phyloP scores from a whole-genome alignment of 495 filamentous ascomycete genomes.

The Letharia lupina region DNA sequence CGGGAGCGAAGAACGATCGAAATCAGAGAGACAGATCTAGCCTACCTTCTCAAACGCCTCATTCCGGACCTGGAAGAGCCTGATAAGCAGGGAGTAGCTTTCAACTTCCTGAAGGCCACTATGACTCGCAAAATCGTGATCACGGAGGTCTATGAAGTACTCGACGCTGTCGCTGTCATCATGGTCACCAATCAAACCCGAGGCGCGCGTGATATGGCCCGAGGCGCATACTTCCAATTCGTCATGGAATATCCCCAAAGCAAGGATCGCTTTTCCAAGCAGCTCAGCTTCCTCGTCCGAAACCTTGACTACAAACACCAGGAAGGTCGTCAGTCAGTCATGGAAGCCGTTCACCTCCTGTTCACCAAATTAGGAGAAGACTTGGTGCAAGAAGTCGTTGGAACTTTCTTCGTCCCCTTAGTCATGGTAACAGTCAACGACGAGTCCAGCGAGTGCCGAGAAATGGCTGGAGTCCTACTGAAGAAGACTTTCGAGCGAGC shows the following conservation, averaged over 20 bases:
- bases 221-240: conserved; percentile 89
- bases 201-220: conserved; percentile 73
- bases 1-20: conserved; percentile 65
- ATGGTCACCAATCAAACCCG: conserved; percentile 95
- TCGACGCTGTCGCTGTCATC: conserved; percentile 79
- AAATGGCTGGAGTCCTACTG: conserved; percentile 71
- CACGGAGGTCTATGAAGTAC: conserved; percentile 78
- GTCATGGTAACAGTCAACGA: conserved; percentile 83
- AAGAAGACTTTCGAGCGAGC: conserved; percentile 73
- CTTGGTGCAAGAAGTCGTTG: conserved; percentile 70
- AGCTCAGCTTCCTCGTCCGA: conserved; percentile 76
- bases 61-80: conserved; percentile 89
- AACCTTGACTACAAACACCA: conserved; percentile 86
- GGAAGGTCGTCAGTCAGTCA: conserved; percentile 78
- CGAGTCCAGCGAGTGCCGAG: conserved; percentile 73
- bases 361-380: conserved; percentile 73
- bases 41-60: conserved; percentile 73
- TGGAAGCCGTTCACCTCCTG: conserved; percentile 80
- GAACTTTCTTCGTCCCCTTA: conserved; percentile 75
- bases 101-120: conserved; percentile 84
- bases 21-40: conserved; percentile 72
- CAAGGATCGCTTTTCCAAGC: conserved; percentile 76
- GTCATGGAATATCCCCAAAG: conserved; percentile 89
- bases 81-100: conserved; percentile 79
- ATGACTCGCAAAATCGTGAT: conserved; percentile 78